These are phyloP conservation scores for Pogostemon cablin DNA, from an alignment of 257 asterid genomes.

Conservation along the genomic window DNA sequence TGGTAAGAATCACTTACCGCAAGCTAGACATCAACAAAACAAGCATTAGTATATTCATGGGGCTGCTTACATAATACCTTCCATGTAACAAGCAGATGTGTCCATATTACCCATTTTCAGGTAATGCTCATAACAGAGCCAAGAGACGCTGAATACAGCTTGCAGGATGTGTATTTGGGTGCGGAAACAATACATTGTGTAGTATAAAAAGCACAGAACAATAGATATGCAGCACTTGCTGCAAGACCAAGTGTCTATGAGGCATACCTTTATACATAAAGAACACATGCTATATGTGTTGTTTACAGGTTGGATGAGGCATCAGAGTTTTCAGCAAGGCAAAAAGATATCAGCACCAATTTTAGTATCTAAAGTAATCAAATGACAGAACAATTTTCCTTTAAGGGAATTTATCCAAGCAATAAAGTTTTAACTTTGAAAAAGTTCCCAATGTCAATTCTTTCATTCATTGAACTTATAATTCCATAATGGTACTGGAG, in stretches of 20 bases:
- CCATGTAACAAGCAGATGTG: not conserved
- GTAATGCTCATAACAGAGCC: too few relatives aligned
- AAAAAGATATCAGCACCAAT: conserved; percentile 4
- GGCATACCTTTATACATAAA: not conserved
- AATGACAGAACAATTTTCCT: conserved; percentile 1
- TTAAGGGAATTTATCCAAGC: not conserved
- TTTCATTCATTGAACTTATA: not conserved
- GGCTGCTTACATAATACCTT: conserved; percentile 8
- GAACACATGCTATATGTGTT: not conserved
- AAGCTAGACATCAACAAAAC: not conserved
- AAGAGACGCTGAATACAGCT: too few relatives aligned
- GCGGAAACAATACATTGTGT: too few relatives aligned
- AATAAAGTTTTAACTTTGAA: too few relatives aligned
- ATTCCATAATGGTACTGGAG: not conserved
- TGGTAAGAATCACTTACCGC: not conserved
- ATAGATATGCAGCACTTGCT: too few relatives aligned
- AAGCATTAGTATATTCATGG: not conserved
- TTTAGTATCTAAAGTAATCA: not conserved
- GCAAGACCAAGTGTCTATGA: too few relatives aligned
- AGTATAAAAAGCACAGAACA: not conserved
- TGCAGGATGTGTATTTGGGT: too few relatives aligned
- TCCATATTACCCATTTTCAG: not conserved
- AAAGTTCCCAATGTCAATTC: not conserved
- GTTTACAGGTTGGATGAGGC: not conserved
- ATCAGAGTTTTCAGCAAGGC: not conserved